Base-by-base conservation (phyloP, 805 yeast species). In the Pichia sporocuriosa region DNA sequence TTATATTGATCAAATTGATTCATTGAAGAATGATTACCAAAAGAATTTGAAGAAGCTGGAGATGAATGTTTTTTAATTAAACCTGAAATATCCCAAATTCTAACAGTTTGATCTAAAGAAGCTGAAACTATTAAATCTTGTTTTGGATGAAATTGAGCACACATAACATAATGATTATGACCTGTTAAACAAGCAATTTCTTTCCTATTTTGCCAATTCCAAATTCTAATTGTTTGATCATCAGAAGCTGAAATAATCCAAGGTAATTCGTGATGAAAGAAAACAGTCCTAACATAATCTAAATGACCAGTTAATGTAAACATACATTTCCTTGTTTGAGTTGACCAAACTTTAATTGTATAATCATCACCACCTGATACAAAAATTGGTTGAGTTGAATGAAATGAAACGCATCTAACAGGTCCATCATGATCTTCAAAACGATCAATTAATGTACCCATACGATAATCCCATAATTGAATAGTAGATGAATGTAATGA, bases 191-290 rank as follows among this genome's bases (percentile, higher is more conserved):
- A 87, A 9, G 97, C 97, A 57, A 93, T 84, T 57, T 93, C 97
- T 62, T 88, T 90, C 54, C 98, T 80, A 62, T 89, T 89, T 70
- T 94, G 98, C 98, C 98, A 93, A 68, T 93, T 94, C 99, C 99
- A 93, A 51, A 93, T 90, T 62, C 99, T 77, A 51, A 94, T 88
- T 25, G 99, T 93, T 67, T 93, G 98, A 70, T 93, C 99, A 65
- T 93, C 99, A 34, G 96, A 86, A 47, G 93, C 81, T 21, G 96
- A 83, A 46, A 93, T 78, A 58, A 93, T 84, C 98, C 98, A 93
- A 8, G 99, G 99, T 60, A 93, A 72, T 61, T 88, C 96, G 55
- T 79, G 83, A 68, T 93, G 99, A 77, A 93, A 93, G 51, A 79
- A 84, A 19, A 87, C 97, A 15, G 95, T 84, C 61, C 99, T 78